Evolutionary conservation across 306 rosid species (phyloP), one percentile per base, ranked within the genome.

Genomic region (Coriaria nepalensis): DNA sequence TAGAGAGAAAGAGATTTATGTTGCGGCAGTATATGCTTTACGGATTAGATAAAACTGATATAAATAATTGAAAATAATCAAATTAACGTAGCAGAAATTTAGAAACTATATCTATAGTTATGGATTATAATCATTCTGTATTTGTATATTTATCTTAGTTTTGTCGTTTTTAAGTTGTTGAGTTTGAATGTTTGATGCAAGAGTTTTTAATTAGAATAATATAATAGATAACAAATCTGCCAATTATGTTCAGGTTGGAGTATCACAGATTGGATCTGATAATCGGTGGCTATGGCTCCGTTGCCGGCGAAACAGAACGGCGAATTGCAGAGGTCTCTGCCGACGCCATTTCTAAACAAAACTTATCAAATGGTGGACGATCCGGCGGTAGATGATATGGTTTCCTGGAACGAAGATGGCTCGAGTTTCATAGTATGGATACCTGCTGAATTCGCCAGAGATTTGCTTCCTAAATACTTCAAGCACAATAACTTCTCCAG

Each of bases 371-470:
- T 90, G 0, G 98, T 90, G 0, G 98, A 79, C 35, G 95, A 90
- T 70, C 85, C 87, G 43, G 65, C 80, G 9, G 74, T 76, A 0
- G 85, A 90, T 51, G 95, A 85, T 48, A 62, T 90, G 47, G 73
- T 90, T 56, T 81, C 98, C 5, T 90, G 98, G 98, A 85, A 83
- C 56, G 92, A 85, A 37, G 87, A 82, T 10, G 98, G 98, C 41
- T 73, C 83, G 0, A 64, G 72, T 49, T 90, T 90, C 73, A 73
- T 90, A 4, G 98, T 90, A 46, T 81, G 94, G 98, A 68, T 80
- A 53, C 92, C 98, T 0, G 98, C 95, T 5, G 98, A 90, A 53
- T 90, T 90, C 55, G 98, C 98, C 40, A 73, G 98, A 46, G 98
- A 90, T 81, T 79, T 90, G 72, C 95, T 90, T 39, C 98, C 98